These are phyloP conservation scores for Paraphoma sp. DNA, from an alignment of 2,329 filamentous ascomycete species.

Conservation along the genomic window DNA sequence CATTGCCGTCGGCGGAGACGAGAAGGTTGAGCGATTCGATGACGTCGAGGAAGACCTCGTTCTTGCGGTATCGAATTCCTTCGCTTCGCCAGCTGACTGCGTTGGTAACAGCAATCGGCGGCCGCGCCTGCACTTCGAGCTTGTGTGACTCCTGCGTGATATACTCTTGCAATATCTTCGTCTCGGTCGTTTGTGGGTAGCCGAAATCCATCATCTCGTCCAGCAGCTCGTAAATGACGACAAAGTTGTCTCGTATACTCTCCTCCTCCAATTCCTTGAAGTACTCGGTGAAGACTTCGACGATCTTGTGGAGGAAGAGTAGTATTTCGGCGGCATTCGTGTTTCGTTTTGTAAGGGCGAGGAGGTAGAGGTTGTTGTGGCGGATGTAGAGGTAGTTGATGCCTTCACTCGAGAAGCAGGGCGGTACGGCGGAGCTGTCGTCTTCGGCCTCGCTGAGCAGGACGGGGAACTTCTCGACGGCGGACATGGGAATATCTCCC, in stretches of 20 bases:
- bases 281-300: slow-evolving; percentile 99
- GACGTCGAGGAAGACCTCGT: slow-evolving; percentile 98
- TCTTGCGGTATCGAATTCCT: slow-evolving; percentile 97
- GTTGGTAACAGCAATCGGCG: slow-evolving; percentile 97
- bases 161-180: slow-evolving; percentile 98
- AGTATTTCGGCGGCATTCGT: slow-evolving; percentile 98
- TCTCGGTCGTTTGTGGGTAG: slow-evolving; percentile 97
- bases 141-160: slow-evolving; percentile 99
- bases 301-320: slow-evolving; percentile 95
- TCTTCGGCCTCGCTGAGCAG: slow-evolving; percentile 98
- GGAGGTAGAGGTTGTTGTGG: slow-evolving; percentile 98
- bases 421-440: slow-evolving; percentile 95
- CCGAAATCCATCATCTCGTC: slow-evolving; percentile 99
- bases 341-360: slow-evolving; percentile 97
- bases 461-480: slow-evolving; percentile 96
- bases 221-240: slow-evolving; percentile 97
- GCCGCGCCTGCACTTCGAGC: slow-evolving; percentile 92
- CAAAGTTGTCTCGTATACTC: slow-evolving; percentile 98
- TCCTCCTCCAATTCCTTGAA: slow-evolving; percentile 99
- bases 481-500: slow-evolving; percentile 98
- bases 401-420: slow-evolving; percentile 97
- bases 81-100: slow-evolving; percentile 98
- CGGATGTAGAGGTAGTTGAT: slow-evolving; percentile 99
- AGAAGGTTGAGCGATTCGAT: slow-evolving; percentile 96
- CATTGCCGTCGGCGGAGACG: slow-evolving; percentile 92